Base-by-base conservation (phyloP, 495 filamentous ascomycete genomes). In the Beverwykella pulmonaria region DNA sequence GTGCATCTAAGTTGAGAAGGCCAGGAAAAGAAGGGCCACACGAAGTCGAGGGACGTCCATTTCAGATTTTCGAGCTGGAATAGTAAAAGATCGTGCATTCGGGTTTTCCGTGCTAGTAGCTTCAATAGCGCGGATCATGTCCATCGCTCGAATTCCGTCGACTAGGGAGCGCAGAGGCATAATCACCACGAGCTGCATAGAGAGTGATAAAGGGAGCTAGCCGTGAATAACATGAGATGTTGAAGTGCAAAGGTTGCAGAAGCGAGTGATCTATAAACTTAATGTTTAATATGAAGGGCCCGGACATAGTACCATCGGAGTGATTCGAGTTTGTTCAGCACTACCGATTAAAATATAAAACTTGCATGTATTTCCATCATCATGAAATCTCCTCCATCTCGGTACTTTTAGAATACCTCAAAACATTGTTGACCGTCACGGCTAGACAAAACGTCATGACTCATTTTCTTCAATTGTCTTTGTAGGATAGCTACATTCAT, bases 281-380 rank as follows among this genome's bases (percentile, higher is more conserved):
- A 5, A 34, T 34, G 12, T 34, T 34, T 44, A 3, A 9, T 44
- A 44, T 12, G 39, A 44, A n/a, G 39, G 15, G n/a, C n/a, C n/a
- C 6, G 17, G 8, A 10, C 6, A 7, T 15, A n/a, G 8, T 44
- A 44, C 39, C 39, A 44, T 44, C 39, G 6, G 17, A 2, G 39
- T 44, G 17, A n/a, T 14, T 34, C 41, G 1, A 48, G 27, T 57
- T 36, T 32, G 41, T 61, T 20, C 5, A 36, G 1, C 1, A 20
- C n/a, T 7, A 34, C 8, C n/a, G 4, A 32, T 20, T 27, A 27
- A 1, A 36, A 19, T 15, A 19, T 23, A 1, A 5, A 55, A 61
- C 64, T 29, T 56, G 61, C 64, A 30, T 61, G 61, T 20, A 67
- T 22, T 26, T 67, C 64, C 64, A 67, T 67, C 34, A 67, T 41